phyloP scores from a whole-genome alignment of 352 stramenopile genomes.

The Globisporangium carolinianum region DNA sequence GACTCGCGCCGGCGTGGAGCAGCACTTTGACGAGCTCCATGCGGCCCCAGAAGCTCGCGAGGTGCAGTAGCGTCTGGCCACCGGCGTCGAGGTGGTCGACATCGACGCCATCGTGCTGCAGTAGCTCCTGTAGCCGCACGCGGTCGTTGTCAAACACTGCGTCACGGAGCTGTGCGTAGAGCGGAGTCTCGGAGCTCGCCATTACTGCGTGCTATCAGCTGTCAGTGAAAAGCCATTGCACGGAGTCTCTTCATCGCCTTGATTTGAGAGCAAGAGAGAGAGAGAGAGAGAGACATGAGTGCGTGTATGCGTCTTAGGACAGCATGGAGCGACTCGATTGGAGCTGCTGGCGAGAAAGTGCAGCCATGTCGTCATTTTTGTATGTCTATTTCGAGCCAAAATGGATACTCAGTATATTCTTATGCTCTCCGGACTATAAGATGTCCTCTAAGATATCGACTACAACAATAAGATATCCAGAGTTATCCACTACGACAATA shows the following conservation, averaged over 20 bases:
- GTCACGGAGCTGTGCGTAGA: conserved; percentile 64
- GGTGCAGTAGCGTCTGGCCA: conserved; percentile 64
- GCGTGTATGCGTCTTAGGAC: not conserved
- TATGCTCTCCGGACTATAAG: too few species aligned
- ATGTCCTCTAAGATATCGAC: too few species aligned
- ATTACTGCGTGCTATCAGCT: conserved; percentile 1
- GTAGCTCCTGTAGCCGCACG: conserved; percentile 32
- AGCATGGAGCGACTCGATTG: too few species aligned
- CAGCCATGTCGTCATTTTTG: too few species aligned
- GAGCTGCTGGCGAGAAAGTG: too few species aligned
- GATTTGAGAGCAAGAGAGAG: not conserved
- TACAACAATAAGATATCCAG: too few species aligned
- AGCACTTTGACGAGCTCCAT: conserved; percentile 61
- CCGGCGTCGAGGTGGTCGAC: conserved; percentile 70
- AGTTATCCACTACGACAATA: too few species aligned
- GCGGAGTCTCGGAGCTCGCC: conserved; percentile 19
- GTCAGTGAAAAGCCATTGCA: not conserved
- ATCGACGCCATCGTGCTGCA: conserved; percentile 31
- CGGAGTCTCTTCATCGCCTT: not conserved
- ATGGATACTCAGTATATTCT: too few species aligned
- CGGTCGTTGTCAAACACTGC: conserved; percentile 69
- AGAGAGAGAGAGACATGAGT: not conserved
- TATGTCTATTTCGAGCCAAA: too few species aligned
- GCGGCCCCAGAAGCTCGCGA: conserved; percentile 68
- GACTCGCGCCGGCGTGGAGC: conserved; percentile 42